Evolutionary conservation across 495 filamentous ascomycete genomes (phyloP).

Genomic region (Penicillium goetzii): DNA sequence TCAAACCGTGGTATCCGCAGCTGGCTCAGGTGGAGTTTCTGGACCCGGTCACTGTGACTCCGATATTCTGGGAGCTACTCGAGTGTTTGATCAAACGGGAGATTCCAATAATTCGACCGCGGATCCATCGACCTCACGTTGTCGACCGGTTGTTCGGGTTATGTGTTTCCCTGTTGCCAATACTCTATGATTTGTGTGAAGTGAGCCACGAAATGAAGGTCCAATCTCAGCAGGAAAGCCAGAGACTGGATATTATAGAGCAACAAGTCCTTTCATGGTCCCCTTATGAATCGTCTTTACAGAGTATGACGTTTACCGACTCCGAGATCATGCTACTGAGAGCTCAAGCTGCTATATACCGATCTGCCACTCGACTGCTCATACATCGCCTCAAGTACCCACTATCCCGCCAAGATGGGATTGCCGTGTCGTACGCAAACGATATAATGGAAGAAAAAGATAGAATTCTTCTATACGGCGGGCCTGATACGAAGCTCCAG

Average conservation of each 20-base stretch:
- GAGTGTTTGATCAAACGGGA: slow-evolving; percentile 10
- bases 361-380: slow-evolving; percentile 8
- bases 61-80: slow-evolving; percentile 9
- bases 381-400: slow-evolving; percentile 9
- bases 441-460: slow-evolving; percentile 10
- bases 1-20: slow-evolving; percentile 10
- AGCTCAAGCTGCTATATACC: slow-evolving; percentile 8
- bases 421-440: slow-evolving; percentile 9
- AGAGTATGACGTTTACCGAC: not conserved
- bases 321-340: slow-evolving; percentile 3
- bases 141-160: slow-evolving; percentile 4
- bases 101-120: slow-evolving; percentile 7
- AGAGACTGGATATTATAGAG: not conserved
- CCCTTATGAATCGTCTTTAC: not conserved
- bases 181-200: slow-evolving; percentile 11
- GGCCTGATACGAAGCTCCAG: slow-evolving; percentile 8
- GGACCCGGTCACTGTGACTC: slow-evolving; percentile 6
- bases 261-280: not conserved
- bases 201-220: slow-evolving; percentile 9
- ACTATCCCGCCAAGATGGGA: slow-evolving; percentile 5
- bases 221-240: not conserved
- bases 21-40: slow-evolving; percentile 7
- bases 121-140: slow-evolving; percentile 5
- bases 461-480: slow-evolving; percentile 4
- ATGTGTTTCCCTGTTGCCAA: slow-evolving; percentile 10